Evolutionary conservation across 768 basidiomycete species (phyloP).

Genomic region (Trametes sanguinea): DNA sequence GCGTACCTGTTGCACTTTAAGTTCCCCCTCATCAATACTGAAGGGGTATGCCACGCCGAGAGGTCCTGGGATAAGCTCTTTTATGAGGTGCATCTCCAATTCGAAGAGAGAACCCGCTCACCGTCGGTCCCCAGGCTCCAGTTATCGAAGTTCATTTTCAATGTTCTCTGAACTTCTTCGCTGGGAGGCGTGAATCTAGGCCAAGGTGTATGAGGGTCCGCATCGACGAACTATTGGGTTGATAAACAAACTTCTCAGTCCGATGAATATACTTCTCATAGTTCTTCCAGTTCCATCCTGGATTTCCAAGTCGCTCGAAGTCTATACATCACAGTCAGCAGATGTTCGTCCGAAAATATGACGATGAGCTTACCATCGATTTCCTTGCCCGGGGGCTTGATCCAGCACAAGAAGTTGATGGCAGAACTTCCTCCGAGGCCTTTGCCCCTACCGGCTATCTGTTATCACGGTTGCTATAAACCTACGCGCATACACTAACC

Average conservation of each 20-base stretch:
- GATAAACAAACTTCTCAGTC: conserved; percentile 25
- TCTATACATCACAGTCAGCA: conserved; percentile 10
- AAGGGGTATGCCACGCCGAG: conserved; percentile 23
- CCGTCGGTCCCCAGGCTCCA: conserved; percentile 27
- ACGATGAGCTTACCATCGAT: conserved; percentile 24
- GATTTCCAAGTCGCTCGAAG: conserved; percentile 31
- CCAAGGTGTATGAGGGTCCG: background rate
- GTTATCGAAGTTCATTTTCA: conserved; percentile 19
- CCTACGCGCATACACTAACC: conserved; percentile 9
- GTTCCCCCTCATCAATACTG: conserved; percentile 20
- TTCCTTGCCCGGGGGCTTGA: conserved; percentile 27
- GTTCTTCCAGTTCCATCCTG: conserved; percentile 32
- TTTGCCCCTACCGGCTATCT: conserved; percentile 21
- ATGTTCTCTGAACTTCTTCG: conserved; percentile 2
- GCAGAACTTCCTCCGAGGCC: conserved; percentile 31
- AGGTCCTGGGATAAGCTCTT: conserved; percentile 15
- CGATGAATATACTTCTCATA: conserved; percentile 24
- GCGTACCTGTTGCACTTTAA: conserved; percentile 23
- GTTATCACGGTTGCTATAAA: background rate
- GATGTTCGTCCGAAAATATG: background rate
- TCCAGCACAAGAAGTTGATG: conserved; percentile 31
- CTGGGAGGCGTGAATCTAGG: conserved; percentile 18
- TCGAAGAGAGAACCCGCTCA: background rate
- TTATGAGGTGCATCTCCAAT: too few relatives aligned
- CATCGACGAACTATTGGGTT: too few relatives aligned